Conservation (phyloP, 2,329 filamentous ascomycete species). For the Fonsecaea pugnacius region DNA sequence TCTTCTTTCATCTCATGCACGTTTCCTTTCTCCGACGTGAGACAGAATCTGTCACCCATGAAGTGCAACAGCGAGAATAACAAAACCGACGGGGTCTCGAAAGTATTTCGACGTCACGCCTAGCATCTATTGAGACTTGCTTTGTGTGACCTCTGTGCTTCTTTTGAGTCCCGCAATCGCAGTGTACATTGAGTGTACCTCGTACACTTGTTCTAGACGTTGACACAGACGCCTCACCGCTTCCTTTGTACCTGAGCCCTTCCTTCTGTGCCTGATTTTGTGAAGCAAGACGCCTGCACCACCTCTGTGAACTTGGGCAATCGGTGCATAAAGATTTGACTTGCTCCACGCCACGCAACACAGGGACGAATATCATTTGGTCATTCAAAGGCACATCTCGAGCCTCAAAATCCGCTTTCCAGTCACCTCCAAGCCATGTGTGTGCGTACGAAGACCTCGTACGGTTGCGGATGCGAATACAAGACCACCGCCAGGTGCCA, state of each 20-base stretch:
- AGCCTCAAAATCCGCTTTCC: conserved; percentile 5
- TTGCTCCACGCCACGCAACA: conserved; percentile 20
- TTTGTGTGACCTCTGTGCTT: conserved; percentile 34
- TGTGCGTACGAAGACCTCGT: conserved; percentile 36
- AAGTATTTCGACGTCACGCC: conserved; percentile 37
- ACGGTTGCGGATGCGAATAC: conserved; percentile 36
- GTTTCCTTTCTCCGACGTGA: conserved; percentile 27
- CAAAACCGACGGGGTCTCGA: conserved; percentile 29
- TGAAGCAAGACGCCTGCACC: conserved; percentile 20
- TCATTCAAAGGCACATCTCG: conserved; percentile 8
- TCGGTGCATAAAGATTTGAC: conserved; percentile 26
- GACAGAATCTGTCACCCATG: conserved; percentile 35
- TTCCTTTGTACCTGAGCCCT: conserved; percentile 23
- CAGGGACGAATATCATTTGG: conserved; percentile 22
- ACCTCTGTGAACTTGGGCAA: conserved; percentile 10
- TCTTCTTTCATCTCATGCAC: conserved; percentile 24
- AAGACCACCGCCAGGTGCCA: conserved; percentile 33
- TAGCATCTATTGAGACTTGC: conserved; percentile 26
- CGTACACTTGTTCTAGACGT: conserved; percentile 18
- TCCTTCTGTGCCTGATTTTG: conserved; percentile 20
- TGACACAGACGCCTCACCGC: conserved; percentile 29
- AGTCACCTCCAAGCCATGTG: conserved; percentile 32
- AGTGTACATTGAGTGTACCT: conserved; percentile 25
- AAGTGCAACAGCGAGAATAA: conserved; percentile 30
- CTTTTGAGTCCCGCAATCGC: conserved; percentile 22